Evolutionary conservation across 352 stramenopile species (phyloP).

Genomic region (Phytophthora fragariae): DNA sequence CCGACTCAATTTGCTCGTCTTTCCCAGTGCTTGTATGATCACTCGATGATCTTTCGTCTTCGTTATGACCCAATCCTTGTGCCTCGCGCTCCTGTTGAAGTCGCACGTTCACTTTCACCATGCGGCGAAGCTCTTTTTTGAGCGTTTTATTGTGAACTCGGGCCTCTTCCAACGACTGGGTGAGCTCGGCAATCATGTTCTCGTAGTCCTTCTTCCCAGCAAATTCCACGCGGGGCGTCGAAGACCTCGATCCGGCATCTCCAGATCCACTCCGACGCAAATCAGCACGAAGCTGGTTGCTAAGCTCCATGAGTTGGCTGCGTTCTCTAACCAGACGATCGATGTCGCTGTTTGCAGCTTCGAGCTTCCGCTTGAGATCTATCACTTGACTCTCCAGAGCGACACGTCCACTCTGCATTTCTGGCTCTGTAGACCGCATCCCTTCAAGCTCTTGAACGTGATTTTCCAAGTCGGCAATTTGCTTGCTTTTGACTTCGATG

Average conservation of each 20-base stretch:
- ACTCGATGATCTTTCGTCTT: background rate
- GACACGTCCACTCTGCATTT: conserved; percentile 36
- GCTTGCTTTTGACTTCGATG: conserved; percentile 54
- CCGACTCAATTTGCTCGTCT: conserved; percentile 9
- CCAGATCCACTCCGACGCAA: conserved; percentile 53
- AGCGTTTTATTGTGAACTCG: conserved; percentile 82
- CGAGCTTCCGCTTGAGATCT: conserved; percentile 56
- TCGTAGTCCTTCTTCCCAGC: conserved; percentile 78
- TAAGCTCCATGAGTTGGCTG: conserved; percentile 82
- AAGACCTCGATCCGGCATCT: conserved; percentile 16
- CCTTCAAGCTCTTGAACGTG: conserved; percentile 37
- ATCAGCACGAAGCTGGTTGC: conserved; percentile 77
- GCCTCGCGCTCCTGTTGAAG: conserved; percentile 35
- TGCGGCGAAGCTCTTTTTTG: conserved; percentile 81
- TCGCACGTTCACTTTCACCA: conserved; percentile 74
- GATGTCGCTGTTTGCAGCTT: conserved; percentile 60
- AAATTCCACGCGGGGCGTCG: conserved; percentile 45
- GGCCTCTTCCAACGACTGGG: conserved; percentile 70
- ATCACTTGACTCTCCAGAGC: conserved; percentile 40
- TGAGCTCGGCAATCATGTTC: conserved; percentile 73
- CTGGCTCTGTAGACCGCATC: background rate
- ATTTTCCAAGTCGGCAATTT: conserved; percentile 55
- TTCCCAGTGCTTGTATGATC: background rate
- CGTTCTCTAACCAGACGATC: conserved; percentile 71
- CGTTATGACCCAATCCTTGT: conserved; percentile 7